Percentiles rank a stretch among this genome's conserved stretches.
phyloP scores from a whole-genome alignment of 2,329 filamentous ascomycete species.

The Xylariaceae sp. region DNA sequence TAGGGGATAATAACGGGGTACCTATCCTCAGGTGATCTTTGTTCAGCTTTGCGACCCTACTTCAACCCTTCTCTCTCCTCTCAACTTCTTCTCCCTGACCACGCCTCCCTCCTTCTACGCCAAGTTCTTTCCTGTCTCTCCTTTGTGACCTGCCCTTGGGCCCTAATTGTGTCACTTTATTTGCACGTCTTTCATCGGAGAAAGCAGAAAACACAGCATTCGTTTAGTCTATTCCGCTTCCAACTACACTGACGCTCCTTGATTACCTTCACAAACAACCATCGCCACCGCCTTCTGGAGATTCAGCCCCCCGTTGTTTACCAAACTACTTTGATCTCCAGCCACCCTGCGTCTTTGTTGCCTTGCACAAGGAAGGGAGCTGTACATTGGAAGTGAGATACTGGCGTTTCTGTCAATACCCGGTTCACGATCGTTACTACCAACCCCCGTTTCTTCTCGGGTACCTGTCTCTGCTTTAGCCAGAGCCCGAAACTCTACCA shows the following conservation, averaged over 20 bases:
- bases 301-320: conserved; percentile 4
- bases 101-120: conserved; percentile 6
- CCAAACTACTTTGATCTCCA: conserved; percentile 3
- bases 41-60: too few relatives aligned
- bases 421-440: not conserved
- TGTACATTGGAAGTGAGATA: conserved; percentile 6
- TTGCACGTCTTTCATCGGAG: conserved; percentile 19
- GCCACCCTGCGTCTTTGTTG: conserved; percentile 1
- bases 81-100: conserved; percentile 1
- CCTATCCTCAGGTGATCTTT: too few relatives aligned
- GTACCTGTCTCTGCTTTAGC: not conserved
- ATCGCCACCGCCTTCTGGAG: conserved; percentile 7
- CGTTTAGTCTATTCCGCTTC: conserved; percentile 19
- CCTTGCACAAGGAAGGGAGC: conserved; percentile 5
- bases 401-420: conserved; percentile 4
- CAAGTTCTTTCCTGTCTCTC: not conserved
- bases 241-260: conserved; percentile 28
- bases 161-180: conserved; percentile 16
- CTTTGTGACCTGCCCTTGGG: conserved; percentile 12
- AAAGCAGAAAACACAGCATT: conserved; percentile 18
- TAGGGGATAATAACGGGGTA: not conserved
- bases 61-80: conserved; percentile 7
- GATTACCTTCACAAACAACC: conserved; percentile 6
- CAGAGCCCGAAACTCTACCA: not conserved
- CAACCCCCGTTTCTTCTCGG: not conserved